Percentiles rank a stretch among this genome's conserved stretches.
Conservation (phyloP, 257 asterid species). For the Penstemon barbatus region DNA sequence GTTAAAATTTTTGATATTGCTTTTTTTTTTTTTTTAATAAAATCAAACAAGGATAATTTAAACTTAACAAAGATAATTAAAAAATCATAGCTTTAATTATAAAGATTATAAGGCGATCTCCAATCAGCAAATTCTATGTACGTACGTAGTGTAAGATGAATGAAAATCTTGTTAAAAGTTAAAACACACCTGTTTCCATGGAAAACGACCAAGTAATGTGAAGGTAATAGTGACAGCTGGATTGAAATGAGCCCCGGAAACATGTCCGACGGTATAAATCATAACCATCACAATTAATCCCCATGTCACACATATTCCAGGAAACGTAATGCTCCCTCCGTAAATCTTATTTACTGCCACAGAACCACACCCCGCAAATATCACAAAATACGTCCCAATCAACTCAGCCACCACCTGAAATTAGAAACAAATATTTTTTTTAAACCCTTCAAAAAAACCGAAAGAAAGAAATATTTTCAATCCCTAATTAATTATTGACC, state of each 20-base stretch:
- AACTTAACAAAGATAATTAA: no score
- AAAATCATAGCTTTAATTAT: no score
- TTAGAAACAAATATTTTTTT: no score
- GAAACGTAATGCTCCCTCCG: constrained; percentile 54
- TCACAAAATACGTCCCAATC: constrained; percentile 62
- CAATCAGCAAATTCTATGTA: no score
- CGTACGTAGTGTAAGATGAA: no score
- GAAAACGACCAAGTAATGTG: constrained; percentile 54
- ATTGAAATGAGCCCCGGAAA: constrained; percentile 90
- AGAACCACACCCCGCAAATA: constrained; percentile 77
- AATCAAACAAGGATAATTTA: no score
- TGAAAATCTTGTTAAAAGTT: no score
- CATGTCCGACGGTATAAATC: constrained; percentile 69
- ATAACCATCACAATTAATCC: constrained; percentile 75
- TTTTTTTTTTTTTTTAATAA: no score
- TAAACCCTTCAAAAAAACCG: no score
- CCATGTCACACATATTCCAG: constrained; percentile 75
- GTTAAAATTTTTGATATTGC: no score
- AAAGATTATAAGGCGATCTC: no score
- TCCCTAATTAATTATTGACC: constrained; percentile 30
- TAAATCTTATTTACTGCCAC: constrained; percentile 58
- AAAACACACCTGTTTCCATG: constrained; percentile 59
- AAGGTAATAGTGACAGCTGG: constrained; percentile 72
- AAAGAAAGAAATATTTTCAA: no score
- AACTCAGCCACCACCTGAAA: constrained; percentile 65